A percentile compares a stretch with the other conserved stretches of the same genome.
Evolutionary conservation across 148 eudicot genomes (phyloP).

Genomic region (Tetragonia tetragonoides): DNA sequence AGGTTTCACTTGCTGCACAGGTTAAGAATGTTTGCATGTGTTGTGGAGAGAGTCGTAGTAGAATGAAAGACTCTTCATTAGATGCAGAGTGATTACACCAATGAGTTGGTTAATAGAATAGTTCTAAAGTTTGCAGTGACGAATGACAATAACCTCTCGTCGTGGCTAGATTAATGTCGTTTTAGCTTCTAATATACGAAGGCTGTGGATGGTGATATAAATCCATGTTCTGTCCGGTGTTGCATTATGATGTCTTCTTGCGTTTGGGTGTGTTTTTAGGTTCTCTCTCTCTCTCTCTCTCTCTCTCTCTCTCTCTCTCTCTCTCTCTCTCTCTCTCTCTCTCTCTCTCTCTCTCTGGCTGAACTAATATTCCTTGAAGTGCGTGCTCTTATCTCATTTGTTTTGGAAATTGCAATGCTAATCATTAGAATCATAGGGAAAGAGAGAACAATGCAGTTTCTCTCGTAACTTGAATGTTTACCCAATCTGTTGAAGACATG

Average conservation of each 20-base stretch:
- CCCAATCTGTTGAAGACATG: neutral
- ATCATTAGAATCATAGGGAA: neutral
- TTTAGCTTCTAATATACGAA: neutral
- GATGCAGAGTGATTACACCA: neutral
- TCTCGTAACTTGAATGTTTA: neutral
- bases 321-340: no score
- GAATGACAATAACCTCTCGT: neutral
- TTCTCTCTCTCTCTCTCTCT: no score
- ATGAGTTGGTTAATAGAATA: neutral
- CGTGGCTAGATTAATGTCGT: neutral
- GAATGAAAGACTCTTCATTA: neutral
- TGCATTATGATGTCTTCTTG: no score
- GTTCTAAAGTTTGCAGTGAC: neutral
- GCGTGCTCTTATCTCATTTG: neutral
- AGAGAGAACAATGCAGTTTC: neutral
- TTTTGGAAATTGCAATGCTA: neutral
- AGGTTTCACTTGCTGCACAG: constrained; percentile 1
- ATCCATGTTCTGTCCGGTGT: no score
- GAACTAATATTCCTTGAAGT: neutral
- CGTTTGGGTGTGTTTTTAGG: no score
- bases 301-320: no score
- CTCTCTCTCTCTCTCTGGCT: no score
- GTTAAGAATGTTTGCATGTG: constrained; percentile 9
- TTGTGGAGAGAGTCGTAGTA: neutral
- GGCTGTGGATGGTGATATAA: no score